A percentile compares a stretch with the other conserved stretches of the same genome.
Conservation (phyloP, 352 stramenopile genomes). For the Phytophthora tentaculata region DNA sequence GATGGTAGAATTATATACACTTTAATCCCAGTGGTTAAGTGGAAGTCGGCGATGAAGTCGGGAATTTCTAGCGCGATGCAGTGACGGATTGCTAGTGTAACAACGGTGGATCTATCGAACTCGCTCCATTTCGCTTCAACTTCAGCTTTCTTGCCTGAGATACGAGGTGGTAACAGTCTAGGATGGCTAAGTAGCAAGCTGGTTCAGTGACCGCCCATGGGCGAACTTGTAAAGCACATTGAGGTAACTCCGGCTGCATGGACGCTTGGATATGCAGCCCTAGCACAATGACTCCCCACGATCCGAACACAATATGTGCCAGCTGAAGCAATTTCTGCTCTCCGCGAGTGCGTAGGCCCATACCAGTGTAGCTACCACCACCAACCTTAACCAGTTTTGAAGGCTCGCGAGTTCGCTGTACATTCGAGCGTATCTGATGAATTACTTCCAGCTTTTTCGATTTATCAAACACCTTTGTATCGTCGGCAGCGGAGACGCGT, state of each 20-base stretch:
- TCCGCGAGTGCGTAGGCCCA: not conserved
- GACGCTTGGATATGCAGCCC: conserved; percentile 32
- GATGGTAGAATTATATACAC: conserved; percentile 51
- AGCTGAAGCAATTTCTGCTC: not conserved
- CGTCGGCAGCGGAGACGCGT: not conserved
- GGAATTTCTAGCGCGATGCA: conserved; percentile 30
- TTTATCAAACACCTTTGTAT: not conserved
- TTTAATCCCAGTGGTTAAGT: conserved; percentile 27
- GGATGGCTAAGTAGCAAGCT: conserved; percentile 33
- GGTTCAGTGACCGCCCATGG: conserved; percentile 26
- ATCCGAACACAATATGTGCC: not conserved
- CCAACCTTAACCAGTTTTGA: not conserved
- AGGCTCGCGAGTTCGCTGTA: not conserved
- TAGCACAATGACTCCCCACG: conserved; percentile 31
- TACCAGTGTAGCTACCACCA: conserved; percentile 1
- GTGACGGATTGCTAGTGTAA: conserved; percentile 35
- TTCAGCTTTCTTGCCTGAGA: conserved; percentile 8
- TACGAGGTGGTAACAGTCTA: conserved; percentile 34
- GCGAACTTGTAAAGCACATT: conserved; percentile 34
- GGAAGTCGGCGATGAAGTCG: conserved; percentile 27
- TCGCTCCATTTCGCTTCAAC: conserved; percentile 19
- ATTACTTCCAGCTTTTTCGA: not conserved
- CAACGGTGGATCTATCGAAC: conserved; percentile 23
- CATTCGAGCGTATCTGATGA: not conserved
- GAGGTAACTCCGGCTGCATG: not conserved